A percentile compares a stretch with the other conserved stretches of the same genome.
phyloP scores from a whole-genome alignment of 2,329 filamentous ascomycete species.

The Colletotrichum sp. region DNA sequence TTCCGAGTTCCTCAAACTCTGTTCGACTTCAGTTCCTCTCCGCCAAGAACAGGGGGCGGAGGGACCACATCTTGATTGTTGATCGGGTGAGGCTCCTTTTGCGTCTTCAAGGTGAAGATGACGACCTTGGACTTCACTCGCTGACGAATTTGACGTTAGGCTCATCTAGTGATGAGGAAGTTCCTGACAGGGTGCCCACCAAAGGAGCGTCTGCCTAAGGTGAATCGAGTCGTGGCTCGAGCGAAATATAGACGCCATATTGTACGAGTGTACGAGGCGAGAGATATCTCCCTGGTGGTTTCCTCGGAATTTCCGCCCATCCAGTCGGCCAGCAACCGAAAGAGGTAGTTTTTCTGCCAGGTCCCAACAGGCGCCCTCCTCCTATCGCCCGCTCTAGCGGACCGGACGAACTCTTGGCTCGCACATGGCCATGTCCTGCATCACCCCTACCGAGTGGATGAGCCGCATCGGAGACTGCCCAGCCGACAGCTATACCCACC shows the following conservation, averaged over 20 bases:
- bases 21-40: conserved; percentile 2
- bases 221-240: rapidly evolving
- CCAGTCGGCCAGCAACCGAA: not conserved
- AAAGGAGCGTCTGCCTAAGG: rapidly evolving
- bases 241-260: rapidly evolving
- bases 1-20: conserved; percentile 16
- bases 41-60: not conserved
- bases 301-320: not conserved
- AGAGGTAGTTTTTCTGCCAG: not conserved
- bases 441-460: not conserved
- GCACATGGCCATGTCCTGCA: not conserved
- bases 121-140: not conserved
- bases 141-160: not conserved
- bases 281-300: not conserved
- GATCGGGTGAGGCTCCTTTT: conserved; percentile 1
- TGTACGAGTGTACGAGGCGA: not conserved
- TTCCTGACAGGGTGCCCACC: not conserved
- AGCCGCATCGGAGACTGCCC: not conserved
- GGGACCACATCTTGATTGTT: not conserved
- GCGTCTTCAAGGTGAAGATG: not conserved
- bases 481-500: conserved; percentile 2
- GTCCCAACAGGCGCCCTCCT: not conserved
- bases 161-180: not conserved
- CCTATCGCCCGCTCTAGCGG: not conserved
- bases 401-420: conserved; percentile 12